phyloP scores from a whole-genome alignment of 257 asterid genomes.

The Paraleonurus japonicus region DNA sequence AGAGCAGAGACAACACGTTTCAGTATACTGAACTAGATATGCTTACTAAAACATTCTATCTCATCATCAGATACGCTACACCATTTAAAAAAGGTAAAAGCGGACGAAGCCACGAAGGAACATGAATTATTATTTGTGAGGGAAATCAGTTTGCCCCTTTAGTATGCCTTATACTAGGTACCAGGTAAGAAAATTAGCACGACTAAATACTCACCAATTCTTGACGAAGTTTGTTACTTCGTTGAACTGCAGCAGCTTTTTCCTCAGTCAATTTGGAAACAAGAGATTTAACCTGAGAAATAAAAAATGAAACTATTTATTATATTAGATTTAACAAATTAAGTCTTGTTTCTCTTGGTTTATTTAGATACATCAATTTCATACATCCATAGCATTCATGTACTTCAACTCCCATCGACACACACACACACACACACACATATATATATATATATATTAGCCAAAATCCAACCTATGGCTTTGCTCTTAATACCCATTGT shows the following conservation, averaged over 20 bases:
- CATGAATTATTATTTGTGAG: background rate
- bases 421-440: too few species aligned
- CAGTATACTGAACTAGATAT: background rate
- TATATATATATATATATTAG: too few species aligned
- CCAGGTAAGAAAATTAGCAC: background rate
- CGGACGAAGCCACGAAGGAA: background rate
- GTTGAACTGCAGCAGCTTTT: slow-evolving; percentile 63
- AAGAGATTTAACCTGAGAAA: slow-evolving; percentile 53
- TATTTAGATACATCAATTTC: background rate
- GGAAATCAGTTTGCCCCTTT: background rate
- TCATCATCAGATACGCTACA: background rate
- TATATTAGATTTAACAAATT: background rate
- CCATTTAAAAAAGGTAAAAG: background rate
- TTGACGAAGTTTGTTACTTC: slow-evolving; percentile 57
- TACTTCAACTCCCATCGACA: background rate
- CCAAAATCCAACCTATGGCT: background rate
- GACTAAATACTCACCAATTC: slow-evolving; percentile 56
- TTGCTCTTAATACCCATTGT: background rate
- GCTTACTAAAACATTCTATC: background rate
- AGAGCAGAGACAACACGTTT: background rate
- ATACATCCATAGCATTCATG: background rate
- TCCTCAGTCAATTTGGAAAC: slow-evolving; percentile 68
- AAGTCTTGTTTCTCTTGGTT: background rate
- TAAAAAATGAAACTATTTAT: background rate
- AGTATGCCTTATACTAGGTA: background rate